Conservation (phyloP, 1,284 basidiomycete genomes). For the Cystobasidium pallidum region DNA sequence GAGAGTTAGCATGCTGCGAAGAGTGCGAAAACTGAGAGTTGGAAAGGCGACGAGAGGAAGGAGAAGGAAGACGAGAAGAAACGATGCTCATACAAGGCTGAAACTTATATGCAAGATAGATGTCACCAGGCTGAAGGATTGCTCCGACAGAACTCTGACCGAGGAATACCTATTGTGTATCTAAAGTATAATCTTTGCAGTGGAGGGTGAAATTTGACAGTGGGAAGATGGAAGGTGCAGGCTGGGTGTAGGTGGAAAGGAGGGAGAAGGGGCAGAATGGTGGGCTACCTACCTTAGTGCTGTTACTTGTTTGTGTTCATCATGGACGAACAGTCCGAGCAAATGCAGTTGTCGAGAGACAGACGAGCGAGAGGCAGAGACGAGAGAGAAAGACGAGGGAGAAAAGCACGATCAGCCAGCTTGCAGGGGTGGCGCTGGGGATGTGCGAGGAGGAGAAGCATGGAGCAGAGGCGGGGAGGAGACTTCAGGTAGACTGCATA, state of each 20-base stretch:
- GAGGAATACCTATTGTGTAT: constrained; percentile 45
- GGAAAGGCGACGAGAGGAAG: background rate
- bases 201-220: constrained; percentile 16
- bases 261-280: background rate
- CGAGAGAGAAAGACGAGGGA: background rate
- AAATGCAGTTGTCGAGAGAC: constrained; percentile 1
- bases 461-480: background rate
- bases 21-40: background rate
- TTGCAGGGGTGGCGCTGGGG: background rate
- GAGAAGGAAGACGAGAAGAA: constrained; percentile 6
- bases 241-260: background rate
- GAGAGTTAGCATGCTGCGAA: background rate
- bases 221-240: background rate
- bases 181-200: constrained; percentile 38
- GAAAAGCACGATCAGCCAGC: constrained; percentile 3
- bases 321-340: background rate
- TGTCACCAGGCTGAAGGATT: constrained; percentile 27
- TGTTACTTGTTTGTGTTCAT: too few species aligned
- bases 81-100: constrained; percentile 44
- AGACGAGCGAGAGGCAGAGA: constrained; percentile 3
- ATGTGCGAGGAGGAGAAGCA: background rate
- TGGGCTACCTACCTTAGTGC: too few species aligned
- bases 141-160: constrained; percentile 18
- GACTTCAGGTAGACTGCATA: constrained; percentile 10
- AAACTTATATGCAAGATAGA: constrained; percentile 44